These are phyloP conservation scores for Tirmania nivea DNA, from an alignment of 495 filamentous ascomycete genomes.

Conservation along the genomic window DNA sequence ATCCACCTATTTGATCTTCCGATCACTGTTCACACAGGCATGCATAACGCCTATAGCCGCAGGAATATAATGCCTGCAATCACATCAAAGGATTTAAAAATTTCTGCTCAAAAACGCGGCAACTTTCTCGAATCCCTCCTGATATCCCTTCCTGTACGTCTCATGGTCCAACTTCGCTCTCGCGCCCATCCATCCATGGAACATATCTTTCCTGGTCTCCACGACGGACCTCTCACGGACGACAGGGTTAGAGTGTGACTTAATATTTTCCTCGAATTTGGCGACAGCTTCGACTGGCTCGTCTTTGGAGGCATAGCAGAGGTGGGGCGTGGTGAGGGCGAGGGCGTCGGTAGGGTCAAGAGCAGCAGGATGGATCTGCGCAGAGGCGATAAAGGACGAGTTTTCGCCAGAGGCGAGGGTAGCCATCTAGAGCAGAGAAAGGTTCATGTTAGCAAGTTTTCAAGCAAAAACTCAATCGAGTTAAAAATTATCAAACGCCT, in stretches of 20 bases:
- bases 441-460: slow-evolving; percentile 3
- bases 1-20: too few species aligned
- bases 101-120: slow-evolving; percentile 3
- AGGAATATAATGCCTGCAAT: too few species aligned
- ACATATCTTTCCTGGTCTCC: slow-evolving; percentile 31
- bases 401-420: slow-evolving; percentile 37
- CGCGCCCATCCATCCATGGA: slow-evolving; percentile 44
- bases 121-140: slow-evolving; percentile 6
- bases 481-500: slow-evolving; percentile 17
- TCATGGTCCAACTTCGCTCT: slow-evolving; percentile 31
- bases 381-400: slow-evolving; percentile 44
- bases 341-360: slow-evolving; percentile 44
- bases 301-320: slow-evolving; percentile 32
- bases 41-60: too few species aligned
- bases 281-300: slow-evolving; percentile 26
- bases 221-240: slow-evolving; percentile 25
- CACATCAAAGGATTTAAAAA: not conserved
- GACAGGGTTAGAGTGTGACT: slow-evolving; percentile 2
- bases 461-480: not conserved
- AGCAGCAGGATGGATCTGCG: slow-evolving; percentile 69
- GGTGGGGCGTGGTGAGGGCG: slow-evolving; percentile 29
- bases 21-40: too few species aligned
- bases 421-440: slow-evolving; percentile 22
- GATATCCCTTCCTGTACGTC: slow-evolving; percentile 32
- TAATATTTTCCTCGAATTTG: slow-evolving; percentile 24